Evolutionary conservation across 208 protist species (phyloP), one percentile per base, ranked within the genome.

Genomic region (Angomonas deanei): DNA sequence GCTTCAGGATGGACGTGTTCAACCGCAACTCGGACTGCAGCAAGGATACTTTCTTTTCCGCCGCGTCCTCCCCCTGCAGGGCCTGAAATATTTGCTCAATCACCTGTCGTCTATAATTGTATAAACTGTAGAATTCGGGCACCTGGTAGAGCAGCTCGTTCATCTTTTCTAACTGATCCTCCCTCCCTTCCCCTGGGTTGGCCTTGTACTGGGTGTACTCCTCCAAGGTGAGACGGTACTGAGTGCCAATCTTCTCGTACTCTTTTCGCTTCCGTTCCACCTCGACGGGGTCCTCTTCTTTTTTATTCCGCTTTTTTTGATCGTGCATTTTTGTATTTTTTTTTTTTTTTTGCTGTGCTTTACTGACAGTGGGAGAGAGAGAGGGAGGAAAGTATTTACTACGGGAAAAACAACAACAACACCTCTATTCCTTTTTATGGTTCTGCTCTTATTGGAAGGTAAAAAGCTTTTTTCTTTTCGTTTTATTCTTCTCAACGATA

Each of bases 121-220:
- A 96, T 33, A 87, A 72, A 1, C 87, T 74, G 75, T 96, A 94
- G 8, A 74, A 79, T 54, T 96, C 84, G 8, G 91, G 84, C 50
- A 89, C 80, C 11, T 81, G 66, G 26, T 70, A 36, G 0, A 94
- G 68, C 32, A 96, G 58, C 17, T 36, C 52, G 24, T 74, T 65
- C 5, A 74, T 78, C 33, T 78, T 60, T 21, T 57, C 47, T 2
- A 93, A 57, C 1, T 17, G 26, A 3, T 5, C 30, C 30, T 56
- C 50, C 27, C 21, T 56, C 50, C 24, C 3, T 56, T 56, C 28
- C 26, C 28, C 23, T 24, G 24, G 11, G 47, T 15, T 42, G 0
- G 64, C 76, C 66, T 74, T 79, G 19, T 69, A 42, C 19, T 66
- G 33, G 4, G 33, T 15, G 13, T 68, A 56, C 2, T 61, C 53